These are phyloP conservation scores for Helenozyma baotianmanensis DNA, from an alignment of 805 yeast genomes.

Conservation along the genomic window DNA sequence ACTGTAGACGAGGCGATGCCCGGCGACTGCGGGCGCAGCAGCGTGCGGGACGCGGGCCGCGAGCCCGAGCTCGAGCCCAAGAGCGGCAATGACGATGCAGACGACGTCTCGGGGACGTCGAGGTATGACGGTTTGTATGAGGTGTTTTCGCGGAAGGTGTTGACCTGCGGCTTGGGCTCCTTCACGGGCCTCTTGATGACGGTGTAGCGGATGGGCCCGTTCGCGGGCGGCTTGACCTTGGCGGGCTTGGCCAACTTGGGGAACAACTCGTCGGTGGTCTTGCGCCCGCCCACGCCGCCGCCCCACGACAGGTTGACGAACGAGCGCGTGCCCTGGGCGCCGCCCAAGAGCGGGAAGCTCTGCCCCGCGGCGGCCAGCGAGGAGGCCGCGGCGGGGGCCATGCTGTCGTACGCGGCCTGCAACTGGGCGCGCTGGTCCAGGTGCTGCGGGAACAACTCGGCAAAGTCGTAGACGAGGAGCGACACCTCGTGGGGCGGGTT, in stretches of 20 bases:
- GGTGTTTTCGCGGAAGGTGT: constrained; percentile 16
- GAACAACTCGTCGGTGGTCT: constrained; percentile 23
- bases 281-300: constrained; percentile 5
- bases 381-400: constrained; percentile 17
- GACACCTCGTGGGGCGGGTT: constrained; percentile 46
- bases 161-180: constrained; percentile 9
- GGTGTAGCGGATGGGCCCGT: constrained; percentile 32
- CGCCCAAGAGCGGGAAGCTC: constrained; percentile 48
- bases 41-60: not conserved
- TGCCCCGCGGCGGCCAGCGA: constrained; percentile 14
- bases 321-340: constrained; percentile 7
- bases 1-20: constrained; percentile 19
- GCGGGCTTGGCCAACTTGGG: constrained; percentile 32
- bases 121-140: constrained; percentile 30
- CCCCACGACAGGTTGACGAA: constrained; percentile 24
- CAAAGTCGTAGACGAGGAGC: constrained; percentile 55
- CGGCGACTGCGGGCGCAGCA: constrained; percentile 19
- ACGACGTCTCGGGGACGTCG: constrained; percentile 16
- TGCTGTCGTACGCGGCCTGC: constrained; percentile 19
- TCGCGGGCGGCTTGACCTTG: constrained; percentile 11
- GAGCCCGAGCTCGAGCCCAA: constrained; percentile 10
- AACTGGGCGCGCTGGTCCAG: constrained; percentile 42
- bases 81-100: constrained; percentile 27
- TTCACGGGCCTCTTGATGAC: constrained; percentile 23
- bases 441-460: constrained; percentile 49